Percentiles rank a stretch among this genome's conserved stretches.
These are phyloP conservation scores for Podospora fimiseda DNA, from an alignment of 495 filamentous ascomycete species.

Conservation along the genomic window DNA sequence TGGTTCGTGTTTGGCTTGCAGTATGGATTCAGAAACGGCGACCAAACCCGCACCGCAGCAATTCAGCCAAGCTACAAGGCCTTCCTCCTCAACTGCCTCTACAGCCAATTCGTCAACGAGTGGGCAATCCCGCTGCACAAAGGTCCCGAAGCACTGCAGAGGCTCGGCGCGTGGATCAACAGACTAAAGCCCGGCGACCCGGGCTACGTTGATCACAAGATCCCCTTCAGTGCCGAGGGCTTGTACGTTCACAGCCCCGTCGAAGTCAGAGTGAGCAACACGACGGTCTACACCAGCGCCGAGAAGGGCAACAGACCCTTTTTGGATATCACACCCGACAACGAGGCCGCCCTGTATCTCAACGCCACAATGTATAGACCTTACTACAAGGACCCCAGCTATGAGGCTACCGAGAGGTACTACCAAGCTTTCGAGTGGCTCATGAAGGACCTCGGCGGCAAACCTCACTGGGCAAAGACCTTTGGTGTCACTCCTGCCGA, in stretches of 20 bases:
- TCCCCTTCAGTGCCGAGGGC: constrained; percentile 72
- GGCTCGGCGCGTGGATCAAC: constrained; percentile 81
- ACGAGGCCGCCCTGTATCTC: constrained; percentile 81
- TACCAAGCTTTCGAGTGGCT: constrained; percentile 94
- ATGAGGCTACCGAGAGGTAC: constrained; percentile 57
- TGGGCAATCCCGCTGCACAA: constrained; percentile 89
- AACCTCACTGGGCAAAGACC: constrained; percentile 97
- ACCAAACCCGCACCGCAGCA: constrained; percentile 49
- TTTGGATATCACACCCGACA: constrained; percentile 60
- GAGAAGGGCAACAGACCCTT: constrained; percentile 54
- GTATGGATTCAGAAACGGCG: constrained; percentile 75
- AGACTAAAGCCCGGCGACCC: constrained; percentile 44
- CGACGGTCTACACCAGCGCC: constrained; percentile 40
- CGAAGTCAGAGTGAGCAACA: constrained; percentile 83
- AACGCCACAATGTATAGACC: constrained; percentile 95
- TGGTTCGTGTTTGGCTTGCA: constrained; percentile 95
- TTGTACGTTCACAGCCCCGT: constrained; percentile 89
- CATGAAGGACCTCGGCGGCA: constrained; percentile 85
- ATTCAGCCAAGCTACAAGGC: constrained; percentile 75
- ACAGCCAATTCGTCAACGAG: constrained; percentile 94
- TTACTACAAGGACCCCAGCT: constrained; percentile 74
- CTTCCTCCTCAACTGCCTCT: constrained; percentile 91
- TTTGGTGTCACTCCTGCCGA: constrained; percentile 59
- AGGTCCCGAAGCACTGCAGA: constrained; percentile 80
- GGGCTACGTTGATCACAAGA: constrained; percentile 54